A percentile compares a stretch with the other conserved stretches of the same genome.
Evolutionary conservation across 225 moss, liverwort and hornwort genomes (phyloP).

Genomic region (Ulota crispa): DNA sequence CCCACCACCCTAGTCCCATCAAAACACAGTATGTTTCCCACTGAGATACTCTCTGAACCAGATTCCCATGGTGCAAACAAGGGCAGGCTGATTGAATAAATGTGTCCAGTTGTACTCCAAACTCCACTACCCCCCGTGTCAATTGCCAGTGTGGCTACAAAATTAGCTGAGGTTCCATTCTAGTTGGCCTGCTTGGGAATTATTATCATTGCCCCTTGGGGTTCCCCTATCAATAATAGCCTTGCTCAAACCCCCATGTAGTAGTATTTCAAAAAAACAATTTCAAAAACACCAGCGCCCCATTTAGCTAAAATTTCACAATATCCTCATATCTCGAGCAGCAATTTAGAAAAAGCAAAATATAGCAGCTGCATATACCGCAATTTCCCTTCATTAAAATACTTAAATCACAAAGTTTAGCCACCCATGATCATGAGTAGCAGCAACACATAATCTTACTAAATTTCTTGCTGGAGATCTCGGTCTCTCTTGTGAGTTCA

Average conservation of each 20-base stretch:
- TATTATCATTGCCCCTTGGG: background rate
- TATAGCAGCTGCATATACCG: background rate
- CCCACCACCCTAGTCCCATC: background rate
- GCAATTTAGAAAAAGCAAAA: background rate
- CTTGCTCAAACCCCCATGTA: background rate
- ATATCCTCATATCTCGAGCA: background rate
- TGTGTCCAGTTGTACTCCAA: background rate
- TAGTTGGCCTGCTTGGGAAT: background rate
- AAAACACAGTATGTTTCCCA: background rate
- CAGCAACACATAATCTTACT: background rate
- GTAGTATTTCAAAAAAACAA: background rate
- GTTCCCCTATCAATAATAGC: background rate
- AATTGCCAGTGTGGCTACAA: background rate
- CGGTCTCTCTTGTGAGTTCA: background rate
- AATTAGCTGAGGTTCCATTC: background rate
- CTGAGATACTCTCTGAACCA: conserved; percentile 5
- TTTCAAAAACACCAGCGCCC: background rate
- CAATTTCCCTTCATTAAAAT: background rate
- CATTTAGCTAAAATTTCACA: background rate
- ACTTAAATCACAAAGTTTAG: background rate
- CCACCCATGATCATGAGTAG: background rate
- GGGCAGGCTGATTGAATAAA: background rate
- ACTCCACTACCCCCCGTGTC: background rate
- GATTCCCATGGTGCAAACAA: conserved; percentile 1
- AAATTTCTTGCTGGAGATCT: background rate